Evolutionary conservation across 768 basidiomycete genomes (phyloP).

Genomic region (Suillus americanus): DNA sequence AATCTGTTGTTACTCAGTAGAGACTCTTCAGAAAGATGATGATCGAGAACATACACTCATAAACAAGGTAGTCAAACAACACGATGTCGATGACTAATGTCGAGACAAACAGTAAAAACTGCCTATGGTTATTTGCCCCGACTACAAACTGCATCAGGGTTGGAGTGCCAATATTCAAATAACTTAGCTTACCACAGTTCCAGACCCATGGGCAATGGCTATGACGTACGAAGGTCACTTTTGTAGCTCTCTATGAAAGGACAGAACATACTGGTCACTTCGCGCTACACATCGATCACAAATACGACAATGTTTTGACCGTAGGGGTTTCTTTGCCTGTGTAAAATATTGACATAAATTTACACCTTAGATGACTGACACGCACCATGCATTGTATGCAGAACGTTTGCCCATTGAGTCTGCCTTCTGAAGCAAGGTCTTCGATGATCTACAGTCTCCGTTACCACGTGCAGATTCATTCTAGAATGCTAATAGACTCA

Average conservation of each 20-base stretch:
- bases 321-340: constrained; percentile 83
- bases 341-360: not conserved
- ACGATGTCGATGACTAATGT: constrained; percentile 81
- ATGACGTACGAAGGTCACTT: constrained; percentile 7
- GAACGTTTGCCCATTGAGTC: constrained; percentile 94
- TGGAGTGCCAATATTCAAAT: not conserved
- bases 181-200: constrained; percentile 79
- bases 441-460: constrained; percentile 70
- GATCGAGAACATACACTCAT: constrained; percentile 64
- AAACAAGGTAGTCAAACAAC: constrained; percentile 82
- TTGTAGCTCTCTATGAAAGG: not conserved
- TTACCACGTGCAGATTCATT: not conserved
- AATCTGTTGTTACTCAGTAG: constrained; percentile 42
- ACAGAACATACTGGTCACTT: constrained; percentile 80
- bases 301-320: constrained; percentile 93
- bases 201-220: constrained; percentile 99
- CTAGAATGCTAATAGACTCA: constrained; percentile 35
- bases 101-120: constrained; percentile 91
- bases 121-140: constrained; percentile 91
- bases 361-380: not conserved
- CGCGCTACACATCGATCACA: constrained; percentile 89
- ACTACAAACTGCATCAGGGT: constrained; percentile 43
- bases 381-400: constrained; percentile 93
- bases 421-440: constrained; percentile 82
- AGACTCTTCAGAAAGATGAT: not conserved